These are phyloP conservation scores for Marasmius sp. DNA, from an alignment of 1,284 basidiomycete species.

Conservation along the genomic window DNA sequence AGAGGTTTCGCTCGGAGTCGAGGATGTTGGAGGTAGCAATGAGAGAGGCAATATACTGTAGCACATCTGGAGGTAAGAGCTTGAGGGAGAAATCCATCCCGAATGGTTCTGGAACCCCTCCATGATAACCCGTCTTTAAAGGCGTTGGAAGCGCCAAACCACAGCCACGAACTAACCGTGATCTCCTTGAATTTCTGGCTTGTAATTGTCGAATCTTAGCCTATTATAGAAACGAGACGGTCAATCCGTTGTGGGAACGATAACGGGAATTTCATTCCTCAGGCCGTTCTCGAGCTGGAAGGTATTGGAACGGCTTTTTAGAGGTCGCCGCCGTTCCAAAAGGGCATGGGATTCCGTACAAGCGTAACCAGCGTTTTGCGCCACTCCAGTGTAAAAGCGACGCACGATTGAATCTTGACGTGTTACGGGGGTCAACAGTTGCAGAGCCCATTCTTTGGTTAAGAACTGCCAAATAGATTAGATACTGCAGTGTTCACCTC, in stretches of 20 bases:
- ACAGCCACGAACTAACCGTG: conserved; percentile 1
- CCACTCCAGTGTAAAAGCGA: neutral
- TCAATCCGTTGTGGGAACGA: neutral
- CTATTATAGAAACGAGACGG: neutral
- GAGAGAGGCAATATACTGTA: conserved; percentile 51
- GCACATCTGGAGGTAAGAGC: conserved; percentile 46
- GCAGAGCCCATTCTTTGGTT: neutral
- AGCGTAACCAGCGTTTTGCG: neutral
- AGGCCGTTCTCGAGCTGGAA: neutral
- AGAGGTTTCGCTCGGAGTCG: conserved; percentile 37
- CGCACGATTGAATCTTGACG: neutral
- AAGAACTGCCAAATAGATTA: neutral
- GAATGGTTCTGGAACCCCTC: conserved; percentile 13
- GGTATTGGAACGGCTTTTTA: neutral
- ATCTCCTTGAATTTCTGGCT: neutral
- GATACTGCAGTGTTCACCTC: neutral
- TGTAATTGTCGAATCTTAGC: neutral
- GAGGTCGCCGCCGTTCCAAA: neutral
- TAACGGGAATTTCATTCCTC: neutral
- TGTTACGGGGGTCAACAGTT: neutral
- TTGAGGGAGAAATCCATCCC: conserved; percentile 45
- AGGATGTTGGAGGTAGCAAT: conserved; percentile 34
- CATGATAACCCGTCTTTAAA: conserved; percentile 8
- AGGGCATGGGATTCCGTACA: neutral
- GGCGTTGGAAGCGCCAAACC: conserved; percentile 6